Evolutionary conservation across 2,329 filamentous ascomycete genomes (phyloP).

Genomic region (Penicillium brevicompactum): DNA sequence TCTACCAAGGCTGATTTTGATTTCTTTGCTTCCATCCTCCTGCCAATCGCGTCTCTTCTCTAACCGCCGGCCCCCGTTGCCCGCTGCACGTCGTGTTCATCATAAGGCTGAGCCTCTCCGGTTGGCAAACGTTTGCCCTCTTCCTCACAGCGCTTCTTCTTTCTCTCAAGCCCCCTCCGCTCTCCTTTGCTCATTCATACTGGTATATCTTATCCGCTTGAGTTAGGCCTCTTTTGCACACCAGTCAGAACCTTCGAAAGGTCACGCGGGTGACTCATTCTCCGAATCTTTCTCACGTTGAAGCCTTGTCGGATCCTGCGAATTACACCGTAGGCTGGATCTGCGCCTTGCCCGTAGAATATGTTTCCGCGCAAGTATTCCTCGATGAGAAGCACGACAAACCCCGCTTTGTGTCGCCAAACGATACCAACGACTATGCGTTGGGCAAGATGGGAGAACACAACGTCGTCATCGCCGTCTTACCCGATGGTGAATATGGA

Average conservation of each 20-base stretch:
- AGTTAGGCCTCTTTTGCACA: not conserved
- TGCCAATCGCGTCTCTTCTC: too few species aligned
- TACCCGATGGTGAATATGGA: slow-evolving; percentile 35
- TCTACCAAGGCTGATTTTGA: too few species aligned
- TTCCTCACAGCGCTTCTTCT: not conserved
- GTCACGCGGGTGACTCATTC: too few species aligned
- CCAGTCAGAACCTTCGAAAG: not conserved
- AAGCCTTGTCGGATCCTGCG: not conserved
- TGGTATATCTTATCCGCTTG: not conserved
- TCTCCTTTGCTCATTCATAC: not conserved
- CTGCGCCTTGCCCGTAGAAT: slow-evolving; percentile 39
- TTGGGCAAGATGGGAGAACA: slow-evolving; percentile 7
- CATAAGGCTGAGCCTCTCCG: not conserved
- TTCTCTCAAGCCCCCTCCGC: not conserved
- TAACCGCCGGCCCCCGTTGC: too few species aligned
- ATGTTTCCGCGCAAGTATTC: slow-evolving; percentile 37
- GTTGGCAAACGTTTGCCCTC: not conserved
- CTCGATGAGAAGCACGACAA: slow-evolving; percentile 40
- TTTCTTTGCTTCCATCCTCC: too few species aligned
- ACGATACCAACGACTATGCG: not conserved
- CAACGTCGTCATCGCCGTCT: slow-evolving; percentile 31
- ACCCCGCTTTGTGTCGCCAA: not conserved
- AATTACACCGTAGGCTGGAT: slow-evolving; percentile 48
- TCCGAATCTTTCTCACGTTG: not conserved
- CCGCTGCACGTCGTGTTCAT: too few species aligned